These are phyloP conservation scores for Silybum marianum DNA, from an alignment of 129 eudicot genomes.

Conservation along the genomic window DNA sequence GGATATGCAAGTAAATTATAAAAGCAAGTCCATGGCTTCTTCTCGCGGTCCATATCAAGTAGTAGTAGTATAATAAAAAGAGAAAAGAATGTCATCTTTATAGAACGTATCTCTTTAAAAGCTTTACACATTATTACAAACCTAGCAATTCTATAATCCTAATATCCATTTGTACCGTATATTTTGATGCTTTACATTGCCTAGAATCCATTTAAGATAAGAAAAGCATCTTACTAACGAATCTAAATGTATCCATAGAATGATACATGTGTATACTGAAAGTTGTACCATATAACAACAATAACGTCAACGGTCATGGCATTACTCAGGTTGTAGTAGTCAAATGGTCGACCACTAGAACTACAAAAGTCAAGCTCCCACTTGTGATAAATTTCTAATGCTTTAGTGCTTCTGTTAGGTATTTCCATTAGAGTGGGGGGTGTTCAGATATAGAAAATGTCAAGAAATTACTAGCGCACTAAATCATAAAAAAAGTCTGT, in stretches of 20 bases:
- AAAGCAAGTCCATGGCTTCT: conserved; percentile 34
- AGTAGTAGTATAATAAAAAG: conserved; percentile 4
- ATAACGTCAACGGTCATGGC: conserved; percentile 13
- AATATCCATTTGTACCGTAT: neutral
- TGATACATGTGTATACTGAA: neutral
- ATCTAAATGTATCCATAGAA: neutral
- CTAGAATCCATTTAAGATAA: neutral
- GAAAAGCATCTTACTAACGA: neutral
- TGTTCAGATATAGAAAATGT: conserved; percentile 13
- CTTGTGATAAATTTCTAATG: conserved; percentile 18
- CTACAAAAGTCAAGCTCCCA: conserved; percentile 42
- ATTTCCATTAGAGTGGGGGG: conserved; percentile 23
- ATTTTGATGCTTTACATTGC: neutral
- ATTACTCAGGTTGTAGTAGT: neutral
- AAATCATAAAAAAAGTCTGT: neutral
- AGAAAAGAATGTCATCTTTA: conserved; percentile 13
- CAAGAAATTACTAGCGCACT: conserved; percentile 23
- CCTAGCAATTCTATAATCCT: neutral
- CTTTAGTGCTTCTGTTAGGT: conserved; percentile 25
- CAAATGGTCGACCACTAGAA: conserved; percentile 11
- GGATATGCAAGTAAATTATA: conserved; percentile 22
- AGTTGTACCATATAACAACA: conserved; percentile 10
- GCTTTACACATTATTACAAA: conserved; percentile 12
- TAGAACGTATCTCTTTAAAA: neutral
- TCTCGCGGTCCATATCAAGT: conserved; percentile 16